Conservation (phyloP, 1,139 yeast genomes). For the Ogataea hybrid region DNA sequence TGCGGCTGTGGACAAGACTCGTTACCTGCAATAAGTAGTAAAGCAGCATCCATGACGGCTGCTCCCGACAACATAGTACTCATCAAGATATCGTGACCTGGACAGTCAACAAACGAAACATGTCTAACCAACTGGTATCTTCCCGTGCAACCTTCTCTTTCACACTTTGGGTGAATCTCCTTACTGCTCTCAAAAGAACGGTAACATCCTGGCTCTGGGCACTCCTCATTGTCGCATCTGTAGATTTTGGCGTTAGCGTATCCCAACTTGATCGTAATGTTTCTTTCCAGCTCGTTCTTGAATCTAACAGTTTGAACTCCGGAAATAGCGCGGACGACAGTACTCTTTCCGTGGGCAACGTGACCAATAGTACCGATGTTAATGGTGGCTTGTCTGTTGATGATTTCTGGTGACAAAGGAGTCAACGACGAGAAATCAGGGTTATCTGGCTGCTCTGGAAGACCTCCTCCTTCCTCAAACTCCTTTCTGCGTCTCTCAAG, state of each 20-base stretch:
- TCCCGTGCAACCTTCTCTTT: conserved; percentile 77
- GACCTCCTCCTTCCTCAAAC: conserved; percentile 97
- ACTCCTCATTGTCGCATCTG: conserved; percentile 80
- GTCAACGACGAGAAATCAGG: conserved; percentile 79
- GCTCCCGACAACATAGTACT: conserved; percentile 99
- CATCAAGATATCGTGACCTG: conserved; percentile 99
- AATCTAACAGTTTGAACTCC: conserved; percentile 99
- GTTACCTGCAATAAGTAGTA: conserved; percentile 93
- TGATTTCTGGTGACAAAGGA: conserved; percentile 91
- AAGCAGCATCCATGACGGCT: conserved; percentile 99
- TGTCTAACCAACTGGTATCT: conserved; percentile 91
- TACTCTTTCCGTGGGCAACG: conserved; percentile 99
- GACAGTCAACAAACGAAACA: conserved; percentile 98
- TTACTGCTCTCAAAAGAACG: conserved; percentile 91
- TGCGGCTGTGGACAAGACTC: conserved; percentile 99
- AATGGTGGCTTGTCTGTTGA: conserved; percentile 98
- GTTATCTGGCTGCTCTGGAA: conserved; percentile 92
- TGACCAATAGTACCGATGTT: conserved; percentile 99
- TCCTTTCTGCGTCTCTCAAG: conserved; percentile 71
- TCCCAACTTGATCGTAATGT: conserved; percentile 96
- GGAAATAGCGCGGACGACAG: conserved; percentile 97
- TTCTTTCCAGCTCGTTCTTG: conserved; percentile 98
- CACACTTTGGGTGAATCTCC: conserved; percentile 92
- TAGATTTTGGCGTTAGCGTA: conserved; percentile 98
- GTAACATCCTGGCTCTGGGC: conserved; percentile 96